Percentiles rank a stretch among this genome's conserved stretches.
phyloP scores from a whole-genome alignment of 2,329 filamentous ascomycete genomes.

The Blastomyces percursus region DNA sequence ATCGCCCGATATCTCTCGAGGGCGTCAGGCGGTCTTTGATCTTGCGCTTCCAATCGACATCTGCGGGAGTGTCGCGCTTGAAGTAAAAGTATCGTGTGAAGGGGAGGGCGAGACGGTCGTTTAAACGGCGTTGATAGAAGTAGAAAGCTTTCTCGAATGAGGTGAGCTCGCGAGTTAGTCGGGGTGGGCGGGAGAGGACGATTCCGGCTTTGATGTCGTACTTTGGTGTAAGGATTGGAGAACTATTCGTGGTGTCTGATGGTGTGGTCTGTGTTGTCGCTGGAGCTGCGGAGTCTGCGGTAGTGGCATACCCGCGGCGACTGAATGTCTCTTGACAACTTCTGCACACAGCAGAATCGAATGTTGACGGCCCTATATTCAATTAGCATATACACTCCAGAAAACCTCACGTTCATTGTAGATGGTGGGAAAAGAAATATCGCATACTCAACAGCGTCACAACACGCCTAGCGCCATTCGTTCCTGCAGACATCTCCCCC shows the following conservation, averaged over 20 bases:
- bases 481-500: conserved; percentile 30
- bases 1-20: conserved; percentile 74
- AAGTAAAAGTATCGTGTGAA: conserved; percentile 92
- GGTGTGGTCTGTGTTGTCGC: conserved; percentile 12
- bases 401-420: neutral
- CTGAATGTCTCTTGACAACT: conserved; percentile 34
- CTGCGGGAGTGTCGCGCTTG: conserved; percentile 74
- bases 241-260: conserved; percentile 16
- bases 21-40: conserved; percentile 63
- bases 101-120: conserved; percentile 78
- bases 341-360: conserved; percentile 33
- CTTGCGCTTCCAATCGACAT: conserved; percentile 85
- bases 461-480: conserved; percentile 33
- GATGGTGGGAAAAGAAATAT: neutral
- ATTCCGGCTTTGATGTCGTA: conserved; percentile 53
- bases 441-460: conserved; percentile 31
- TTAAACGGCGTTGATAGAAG: conserved; percentile 94
- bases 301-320: conserved; percentile 32
- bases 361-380: conserved; percentile 18
- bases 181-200: conserved; percentile 75
- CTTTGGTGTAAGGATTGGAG: conserved; percentile 23
- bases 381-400: neutral
- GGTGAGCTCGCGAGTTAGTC: conserved; percentile 72
- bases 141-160: conserved; percentile 88
- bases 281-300: conserved; percentile 27